Evolutionary conservation across 768 basidiomycete genomes (phyloP).

Genomic region (Dentipellis fragilis): DNA sequence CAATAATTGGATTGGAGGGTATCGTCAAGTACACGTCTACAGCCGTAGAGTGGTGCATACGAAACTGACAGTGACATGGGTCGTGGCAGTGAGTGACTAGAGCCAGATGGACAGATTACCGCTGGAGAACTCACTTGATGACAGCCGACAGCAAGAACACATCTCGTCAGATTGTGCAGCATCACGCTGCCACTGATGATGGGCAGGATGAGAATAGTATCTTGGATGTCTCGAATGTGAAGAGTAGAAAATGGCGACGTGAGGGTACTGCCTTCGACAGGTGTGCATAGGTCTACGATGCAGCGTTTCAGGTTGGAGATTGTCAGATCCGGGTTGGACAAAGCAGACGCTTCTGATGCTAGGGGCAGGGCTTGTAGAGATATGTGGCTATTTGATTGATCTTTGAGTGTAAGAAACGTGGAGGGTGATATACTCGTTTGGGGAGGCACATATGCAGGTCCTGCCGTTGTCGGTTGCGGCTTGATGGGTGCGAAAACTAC

Average conservation of each 20-base stretch:
- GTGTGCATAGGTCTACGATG: conserved; percentile 48
- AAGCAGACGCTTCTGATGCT: conserved; percentile 23
- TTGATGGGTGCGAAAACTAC: too few relatives aligned
- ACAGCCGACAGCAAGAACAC: conserved; percentile 60
- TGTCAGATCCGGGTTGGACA: conserved; percentile 34
- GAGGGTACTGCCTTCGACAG: conserved; percentile 16
- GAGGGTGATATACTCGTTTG: conserved; percentile 8
- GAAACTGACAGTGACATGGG: conserved; percentile 43
- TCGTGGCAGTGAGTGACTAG: neutral
- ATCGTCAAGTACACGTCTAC: conserved; percentile 61
- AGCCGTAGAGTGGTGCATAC: conserved; percentile 68
- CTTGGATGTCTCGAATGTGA: conserved; percentile 50
- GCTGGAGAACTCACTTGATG: conserved; percentile 46
- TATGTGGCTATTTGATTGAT: conserved; percentile 36
- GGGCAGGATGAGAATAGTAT: conserved; percentile 60
- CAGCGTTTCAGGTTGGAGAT: conserved; percentile 61
- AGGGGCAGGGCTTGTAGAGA: conserved; percentile 29
- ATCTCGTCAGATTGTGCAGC: conserved; percentile 51
- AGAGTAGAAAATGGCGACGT: conserved; percentile 39
- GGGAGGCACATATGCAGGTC: neutral
- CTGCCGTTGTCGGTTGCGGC: too few relatives aligned
- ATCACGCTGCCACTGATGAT: conserved; percentile 61
- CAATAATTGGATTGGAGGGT: conserved; percentile 70
- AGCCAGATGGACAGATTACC: neutral
- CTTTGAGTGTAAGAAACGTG: conserved; percentile 33